These are phyloP conservation scores for Neoconidiobolus thromboides DNA, from an alignment of 371 early-diverging fungal genomes.

Conservation along the genomic window DNA sequence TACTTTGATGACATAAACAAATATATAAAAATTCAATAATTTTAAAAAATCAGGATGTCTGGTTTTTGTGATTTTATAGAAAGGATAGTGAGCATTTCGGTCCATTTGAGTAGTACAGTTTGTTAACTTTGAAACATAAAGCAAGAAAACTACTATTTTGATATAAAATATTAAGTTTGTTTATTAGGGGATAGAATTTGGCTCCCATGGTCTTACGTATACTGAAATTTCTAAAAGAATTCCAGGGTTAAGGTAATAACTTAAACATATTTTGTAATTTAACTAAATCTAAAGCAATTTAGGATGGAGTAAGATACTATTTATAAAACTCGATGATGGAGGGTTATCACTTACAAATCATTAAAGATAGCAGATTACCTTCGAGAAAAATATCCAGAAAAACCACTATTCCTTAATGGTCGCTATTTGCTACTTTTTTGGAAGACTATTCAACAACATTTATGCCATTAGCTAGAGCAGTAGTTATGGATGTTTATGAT, in stretches of 20 bases:
- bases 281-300: not conserved
- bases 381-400: not conserved
- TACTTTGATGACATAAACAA: too few relatives aligned
- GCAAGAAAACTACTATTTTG: too few relatives aligned
- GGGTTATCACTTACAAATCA: not conserved
- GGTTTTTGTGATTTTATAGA: not conserved
- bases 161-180: too few relatives aligned
- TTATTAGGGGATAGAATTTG: not conserved
- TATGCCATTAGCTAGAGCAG: not conserved
- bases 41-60: not conserved
- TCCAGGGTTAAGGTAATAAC: not conserved
- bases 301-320: not conserved
- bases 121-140: not conserved
- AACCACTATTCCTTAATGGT: not conserved
- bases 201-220: not conserved
- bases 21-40: too few relatives aligned
- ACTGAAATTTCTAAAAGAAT: not conserved
- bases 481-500: not conserved
- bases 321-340: not conserved
- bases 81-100: not conserved
- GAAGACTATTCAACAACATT: not conserved
- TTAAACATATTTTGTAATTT: not conserved
- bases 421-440: not conserved
- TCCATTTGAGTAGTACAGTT: not conserved
- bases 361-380: not conserved